Evolutionary conservation across 768 basidiomycete genomes (phyloP).

Genomic region (Hemileccinum impolitum): DNA sequence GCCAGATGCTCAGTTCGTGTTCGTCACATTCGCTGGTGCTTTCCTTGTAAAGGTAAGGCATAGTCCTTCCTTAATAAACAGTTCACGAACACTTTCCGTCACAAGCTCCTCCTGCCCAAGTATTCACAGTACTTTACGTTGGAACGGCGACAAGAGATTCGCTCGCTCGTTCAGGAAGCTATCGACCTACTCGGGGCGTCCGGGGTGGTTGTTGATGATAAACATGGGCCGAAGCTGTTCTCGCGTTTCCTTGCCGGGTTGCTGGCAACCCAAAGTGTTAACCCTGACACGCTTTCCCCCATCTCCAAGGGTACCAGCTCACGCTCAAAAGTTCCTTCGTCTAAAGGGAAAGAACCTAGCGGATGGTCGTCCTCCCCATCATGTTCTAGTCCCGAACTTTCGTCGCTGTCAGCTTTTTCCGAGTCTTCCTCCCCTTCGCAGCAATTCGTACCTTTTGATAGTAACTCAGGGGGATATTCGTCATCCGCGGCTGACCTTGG

Average conservation of each 20-base stretch:
- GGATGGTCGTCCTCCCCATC: slow-evolving; percentile 4
- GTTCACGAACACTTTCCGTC: neutral
- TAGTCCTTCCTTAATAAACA: neutral
- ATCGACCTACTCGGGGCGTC: slow-evolving; percentile 65
- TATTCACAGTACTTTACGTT: slow-evolving; percentile 57
- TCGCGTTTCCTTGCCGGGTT: slow-evolving; percentile 74
- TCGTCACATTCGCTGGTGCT: slow-evolving; percentile 76
- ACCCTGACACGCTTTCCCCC: slow-evolving; percentile 12
- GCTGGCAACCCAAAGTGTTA: slow-evolving; percentile 54
- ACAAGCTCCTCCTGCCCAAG: slow-evolving; percentile 72
- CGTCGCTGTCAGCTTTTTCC: slow-evolving; percentile 31
- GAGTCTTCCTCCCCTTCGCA: slow-evolving; percentile 39
- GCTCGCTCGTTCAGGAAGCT: slow-evolving; percentile 58
- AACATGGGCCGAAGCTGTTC: slow-evolving; percentile 78
- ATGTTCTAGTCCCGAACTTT: slow-evolving; percentile 9
- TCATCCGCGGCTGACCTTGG: slow-evolving; percentile 4
- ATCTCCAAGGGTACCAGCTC: slow-evolving; percentile 12
- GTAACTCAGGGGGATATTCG: slow-evolving; percentile 14
- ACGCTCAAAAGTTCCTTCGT: slow-evolving; percentile 7
- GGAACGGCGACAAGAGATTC: slow-evolving; percentile 61
- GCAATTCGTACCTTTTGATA: slow-evolving; percentile 38
- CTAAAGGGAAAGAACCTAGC: slow-evolving; percentile 12
- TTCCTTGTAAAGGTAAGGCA: slow-evolving; percentile 72
- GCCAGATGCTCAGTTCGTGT: slow-evolving; percentile 76
- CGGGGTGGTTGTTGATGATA: slow-evolving; percentile 74